Evolutionary conservation across 345 rosid genomes (phyloP), one percentile per base, ranked within the genome.

Genomic region (Boechera retrofracta): DNA sequence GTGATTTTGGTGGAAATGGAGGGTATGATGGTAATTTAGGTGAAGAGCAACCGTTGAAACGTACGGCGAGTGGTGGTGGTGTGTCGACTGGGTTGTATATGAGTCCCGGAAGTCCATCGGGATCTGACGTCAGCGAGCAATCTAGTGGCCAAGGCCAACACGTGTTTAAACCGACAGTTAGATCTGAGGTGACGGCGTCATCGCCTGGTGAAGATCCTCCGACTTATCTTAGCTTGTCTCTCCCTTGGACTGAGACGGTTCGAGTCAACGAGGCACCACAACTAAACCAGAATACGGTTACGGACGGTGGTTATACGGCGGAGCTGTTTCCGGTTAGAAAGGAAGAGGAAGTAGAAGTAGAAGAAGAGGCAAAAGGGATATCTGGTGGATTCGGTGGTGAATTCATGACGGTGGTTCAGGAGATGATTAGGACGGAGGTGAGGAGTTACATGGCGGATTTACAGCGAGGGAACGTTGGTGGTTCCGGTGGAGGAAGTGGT

Each of bases 361-460:
- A 55, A 5, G 81, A 35, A 12, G 71, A 24, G 10, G 13, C 31
- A 28, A 32, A 65, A 7, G 94, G 83, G 16, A 72, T 84, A 29
- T 60, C 79, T 33, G 94, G 94, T 26, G 96, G 94, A 48, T 87
- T 89, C 10, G 85, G 83, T 33, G 73, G 84, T 16, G 97, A 94
- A 61, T 87, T 94, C 44, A 85, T 89, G 89, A 83, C 82, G 72
- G 92, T 89, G 82, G 82, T 94, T 85, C 97, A 94, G n/a, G 98
- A 94, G 54, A 94, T 94, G 97, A 86, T 94, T 67, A 91, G 80
- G 78, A 82, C 64, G 67, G 98, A 94, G 77, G 97, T 94, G 79
- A 89, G 89, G 82, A 89, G 76, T 61, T 94, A 90, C 78, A 89
- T 94, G 97, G 81, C 77, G 67, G 86, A 80, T 69, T 73, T 84